Base-by-base conservation (phyloP, 139 green algal genomes). In the Picochlorum sp. region DNA sequence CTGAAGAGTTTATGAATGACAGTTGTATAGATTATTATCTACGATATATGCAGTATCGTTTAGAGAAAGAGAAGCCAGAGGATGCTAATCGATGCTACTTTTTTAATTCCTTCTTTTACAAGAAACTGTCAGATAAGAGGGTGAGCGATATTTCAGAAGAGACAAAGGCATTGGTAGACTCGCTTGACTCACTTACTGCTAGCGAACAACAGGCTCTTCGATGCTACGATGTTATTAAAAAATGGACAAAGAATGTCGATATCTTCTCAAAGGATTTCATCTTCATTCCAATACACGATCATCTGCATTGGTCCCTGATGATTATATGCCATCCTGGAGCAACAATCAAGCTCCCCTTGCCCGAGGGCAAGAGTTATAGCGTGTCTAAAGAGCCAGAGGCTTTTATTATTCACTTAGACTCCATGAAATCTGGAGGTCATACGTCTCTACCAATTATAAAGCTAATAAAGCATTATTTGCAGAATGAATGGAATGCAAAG, bases 51-150 rank as follows among this genome's bases (percentile, higher is more conserved):
- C 22, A 35, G 12, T 32, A 22, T 14, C 14, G 67, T 7, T 26
- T 59, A 10, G 30, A 84, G 57, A 30, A 70, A 26, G 7, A 72
- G 16, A 56, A 83, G 53, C 25, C 75, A 37, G 33, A 79, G 50
- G 47, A 70, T 35, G 30, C 36, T 53, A 79, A 84, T 54, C 81
- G 85, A 67, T 84, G 68, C 53, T 94, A 94, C 64, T 95, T 95
- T 69, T 94, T 79, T 69, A 95, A 91, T 75, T 82, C 69, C 53
- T 97, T 96, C 68, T 97, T 96, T 70, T 95, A 80, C 67, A 96
- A 90, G 67, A 95, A 95, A 74, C 78, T 96, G 24, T 78, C 67
- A 4, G 74, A 90, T 65, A 73, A 69, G 33, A 16, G 29, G 7
- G 64, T 49, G 14, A 54, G 54, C 31, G 22, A 3, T 24, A 35